These are phyloP conservation scores for Flaveria brownii DNA, from an alignment of 129 eudicot species.

Conservation along the genomic window DNA sequence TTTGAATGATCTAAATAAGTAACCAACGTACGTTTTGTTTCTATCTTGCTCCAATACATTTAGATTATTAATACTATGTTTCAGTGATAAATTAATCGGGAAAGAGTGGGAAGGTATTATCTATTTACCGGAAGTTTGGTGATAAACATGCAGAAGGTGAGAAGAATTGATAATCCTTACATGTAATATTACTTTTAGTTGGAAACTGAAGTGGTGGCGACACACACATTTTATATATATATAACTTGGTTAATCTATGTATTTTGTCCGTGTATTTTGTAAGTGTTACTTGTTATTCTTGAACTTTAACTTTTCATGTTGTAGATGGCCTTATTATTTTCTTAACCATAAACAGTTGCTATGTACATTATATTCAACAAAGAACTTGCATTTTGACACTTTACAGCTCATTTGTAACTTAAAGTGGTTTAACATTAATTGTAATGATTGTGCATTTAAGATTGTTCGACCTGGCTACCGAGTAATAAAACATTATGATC, in stretches of 20 bases:
- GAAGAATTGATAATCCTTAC: too few species aligned
- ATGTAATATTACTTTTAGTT: too few species aligned
- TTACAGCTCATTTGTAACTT: neutral
- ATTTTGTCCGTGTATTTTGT: neutral
- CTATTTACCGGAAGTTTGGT: too few species aligned
- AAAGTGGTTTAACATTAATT: slow-evolving; percentile 16
- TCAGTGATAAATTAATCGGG: too few species aligned
- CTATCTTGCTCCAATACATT: too few species aligned
- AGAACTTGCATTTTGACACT: neutral
- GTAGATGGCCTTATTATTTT: neutral
- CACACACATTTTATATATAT: too few species aligned
- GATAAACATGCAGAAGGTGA: too few species aligned
- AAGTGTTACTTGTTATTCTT: neutral
- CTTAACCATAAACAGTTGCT: neutral
- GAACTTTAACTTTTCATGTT: slow-evolving; percentile 11
- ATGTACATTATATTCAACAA: neutral
- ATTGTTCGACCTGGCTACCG: slow-evolving; percentile 96
- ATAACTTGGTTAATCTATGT: neutral
- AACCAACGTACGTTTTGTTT: too few species aligned
- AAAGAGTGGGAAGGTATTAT: too few species aligned
- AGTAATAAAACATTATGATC: slow-evolving; percentile 86
- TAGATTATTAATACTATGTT: too few species aligned
- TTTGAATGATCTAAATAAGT: too few species aligned
- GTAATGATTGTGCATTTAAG: slow-evolving; percentile 58
- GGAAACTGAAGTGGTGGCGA: too few species aligned